Percentiles rank a stretch among this genome's conserved stretches.
phyloP scores from a whole-genome alignment of 331 rosid genomes.

The Pyracantha coccinea region DNA sequence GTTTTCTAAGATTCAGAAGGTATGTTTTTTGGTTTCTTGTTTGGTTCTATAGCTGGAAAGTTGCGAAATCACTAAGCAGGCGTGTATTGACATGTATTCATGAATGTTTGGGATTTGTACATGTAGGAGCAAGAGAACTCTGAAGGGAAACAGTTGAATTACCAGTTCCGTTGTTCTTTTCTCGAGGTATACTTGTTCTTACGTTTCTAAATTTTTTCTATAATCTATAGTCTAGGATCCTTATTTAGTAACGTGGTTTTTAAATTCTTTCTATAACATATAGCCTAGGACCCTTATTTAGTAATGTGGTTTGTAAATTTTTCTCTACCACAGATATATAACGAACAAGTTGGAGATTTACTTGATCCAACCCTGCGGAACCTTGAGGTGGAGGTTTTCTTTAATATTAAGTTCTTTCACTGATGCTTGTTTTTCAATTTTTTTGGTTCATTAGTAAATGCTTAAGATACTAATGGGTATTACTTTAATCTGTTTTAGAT shows the following conservation, averaged over 20 bases:
- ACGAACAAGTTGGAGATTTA: conserved; percentile 81
- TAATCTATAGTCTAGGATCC: background rate
- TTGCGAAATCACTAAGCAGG: background rate
- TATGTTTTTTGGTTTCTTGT: conserved; percentile 18
- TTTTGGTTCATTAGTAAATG: conserved; percentile 7
- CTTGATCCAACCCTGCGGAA: conserved; percentile 76
- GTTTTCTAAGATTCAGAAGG: conserved; percentile 69
- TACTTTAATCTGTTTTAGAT: conserved; percentile 39
- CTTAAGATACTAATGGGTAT: conserved; percentile 6
- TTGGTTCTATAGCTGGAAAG: conserved; percentile 1
- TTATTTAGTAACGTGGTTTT: background rate
- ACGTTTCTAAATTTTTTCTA: background rate
- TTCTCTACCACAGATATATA: conserved; percentile 51
- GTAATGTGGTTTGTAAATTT: background rate
- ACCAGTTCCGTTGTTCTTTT: conserved; percentile 91
- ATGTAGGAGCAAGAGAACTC: conserved; percentile 59
- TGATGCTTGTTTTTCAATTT: background rate
- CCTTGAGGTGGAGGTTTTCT: conserved; percentile 59
- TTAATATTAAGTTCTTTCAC: background rate
- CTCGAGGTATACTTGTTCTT: conserved; percentile 51
- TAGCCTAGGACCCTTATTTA: background rate
- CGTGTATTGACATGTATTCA: background rate
- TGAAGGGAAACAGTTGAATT: conserved; percentile 69
- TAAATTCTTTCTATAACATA: background rate
- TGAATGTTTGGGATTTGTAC: conserved; percentile 20